Percentiles rank a stretch among this genome's conserved stretches.
phyloP scores from a whole-genome alignment of 2,329 filamentous ascomycete genomes.

The Pseudocercospora pini-densiflorae region DNA sequence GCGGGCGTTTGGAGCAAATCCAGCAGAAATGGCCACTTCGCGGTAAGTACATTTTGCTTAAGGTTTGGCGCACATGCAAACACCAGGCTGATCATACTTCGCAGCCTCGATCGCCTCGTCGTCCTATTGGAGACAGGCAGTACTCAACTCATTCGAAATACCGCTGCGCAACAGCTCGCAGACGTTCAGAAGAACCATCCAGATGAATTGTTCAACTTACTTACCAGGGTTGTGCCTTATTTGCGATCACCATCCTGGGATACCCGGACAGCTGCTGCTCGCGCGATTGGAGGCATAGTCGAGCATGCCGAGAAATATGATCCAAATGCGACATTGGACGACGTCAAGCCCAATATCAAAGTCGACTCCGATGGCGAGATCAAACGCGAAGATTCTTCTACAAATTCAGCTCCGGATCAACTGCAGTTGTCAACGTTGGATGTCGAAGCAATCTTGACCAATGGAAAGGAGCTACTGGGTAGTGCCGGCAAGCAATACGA shows the following conservation, averaged over 20 bases:
- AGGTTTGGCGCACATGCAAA: slow-evolving; percentile 10
- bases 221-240: slow-evolving; percentile 94
- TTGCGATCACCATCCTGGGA: slow-evolving; percentile 96
- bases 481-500: slow-evolving; percentile 83
- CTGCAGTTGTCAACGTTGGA: slow-evolving; percentile 77
- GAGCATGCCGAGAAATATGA: slow-evolving; percentile 87
- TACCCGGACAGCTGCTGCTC: slow-evolving; percentile 88
- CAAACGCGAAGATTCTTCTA: slow-evolving; percentile 55
- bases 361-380: slow-evolving; percentile 44
- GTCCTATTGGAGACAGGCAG: slow-evolving; percentile 97
- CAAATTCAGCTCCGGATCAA: slow-evolving; percentile 51
- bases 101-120: slow-evolving; percentile 48
- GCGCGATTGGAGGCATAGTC: slow-evolving; percentile 91
- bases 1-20: not conserved
- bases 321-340: slow-evolving; percentile 60
- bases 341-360: slow-evolving; percentile 43
- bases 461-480: slow-evolving; percentile 82
- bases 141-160: slow-evolving; percentile 93
- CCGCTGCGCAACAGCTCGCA: slow-evolving; percentile 92
- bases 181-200: slow-evolving; percentile 99
- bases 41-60: slow-evolving; percentile 24
- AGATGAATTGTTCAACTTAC: slow-evolving; percentile 93
- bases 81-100: slow-evolving; percentile 4
- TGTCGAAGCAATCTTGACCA: slow-evolving; percentile 76
- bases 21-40: slow-evolving; percentile 32